Conservation (phyloP, 202 grass and related monocot species). For the Schoenoplectus triqueter region DNA sequence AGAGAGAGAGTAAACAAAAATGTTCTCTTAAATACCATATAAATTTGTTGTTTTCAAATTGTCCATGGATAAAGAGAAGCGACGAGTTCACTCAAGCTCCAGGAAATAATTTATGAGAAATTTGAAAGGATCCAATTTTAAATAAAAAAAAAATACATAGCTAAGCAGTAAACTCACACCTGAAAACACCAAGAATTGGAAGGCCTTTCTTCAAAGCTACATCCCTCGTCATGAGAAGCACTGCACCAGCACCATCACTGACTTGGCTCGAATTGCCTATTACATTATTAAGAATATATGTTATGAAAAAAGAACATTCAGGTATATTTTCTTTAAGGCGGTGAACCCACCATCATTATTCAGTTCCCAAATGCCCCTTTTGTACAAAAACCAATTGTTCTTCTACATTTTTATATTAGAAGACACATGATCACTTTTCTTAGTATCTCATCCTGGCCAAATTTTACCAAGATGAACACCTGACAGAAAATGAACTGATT, state of each 20-base stretch:
- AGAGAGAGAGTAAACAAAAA: background rate
- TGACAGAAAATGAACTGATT: background rate
- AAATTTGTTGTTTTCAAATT: background rate
- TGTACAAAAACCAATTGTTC: background rate
- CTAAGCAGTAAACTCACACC: constrained; percentile 43
- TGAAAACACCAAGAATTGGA: constrained; percentile 92
- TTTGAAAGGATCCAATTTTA: background rate
- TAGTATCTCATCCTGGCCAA: background rate
- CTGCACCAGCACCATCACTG: constrained; percentile 98
- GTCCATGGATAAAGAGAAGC: background rate
- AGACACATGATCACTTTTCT: background rate
- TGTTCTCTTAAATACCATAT: background rate
- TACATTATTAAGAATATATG: constrained; percentile 24
- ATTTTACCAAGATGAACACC: background rate
- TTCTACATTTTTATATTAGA: background rate
- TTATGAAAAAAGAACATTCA: background rate
- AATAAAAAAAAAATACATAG: background rate
- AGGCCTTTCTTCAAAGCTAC: constrained; percentile 74
- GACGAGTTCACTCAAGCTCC: background rate
- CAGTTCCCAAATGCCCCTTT: background rate
- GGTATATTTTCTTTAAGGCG: background rate
- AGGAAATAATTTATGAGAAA: constrained; percentile 7
- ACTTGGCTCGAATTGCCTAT: constrained; percentile 98
- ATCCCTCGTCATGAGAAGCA: constrained; percentile 97
- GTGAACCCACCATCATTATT: background rate